A percentile compares a stretch with the other conserved stretches of the same genome.
Evolutionary conservation across 208 protist species (phyloP).

Genomic region (Trypanosoma grayi): DNA sequence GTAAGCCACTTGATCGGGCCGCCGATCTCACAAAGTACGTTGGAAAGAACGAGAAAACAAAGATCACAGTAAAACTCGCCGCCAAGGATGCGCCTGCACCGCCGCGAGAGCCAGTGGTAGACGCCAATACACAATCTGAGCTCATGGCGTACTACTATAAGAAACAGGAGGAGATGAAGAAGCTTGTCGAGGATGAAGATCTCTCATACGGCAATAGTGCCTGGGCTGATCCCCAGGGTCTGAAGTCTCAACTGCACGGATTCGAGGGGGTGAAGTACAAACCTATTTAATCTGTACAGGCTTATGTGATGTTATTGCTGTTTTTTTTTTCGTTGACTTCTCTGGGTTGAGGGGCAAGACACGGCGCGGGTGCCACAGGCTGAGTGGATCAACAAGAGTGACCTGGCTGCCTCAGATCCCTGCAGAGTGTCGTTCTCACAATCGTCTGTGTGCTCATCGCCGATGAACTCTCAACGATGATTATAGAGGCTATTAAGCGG

Average conservation of each 20-base stretch:
- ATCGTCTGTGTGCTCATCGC: too few relatives aligned
- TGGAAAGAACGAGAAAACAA: slow-evolving; percentile 93
- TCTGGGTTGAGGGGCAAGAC: too few relatives aligned
- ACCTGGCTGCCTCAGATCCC: too few relatives aligned
- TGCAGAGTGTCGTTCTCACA: too few relatives aligned
- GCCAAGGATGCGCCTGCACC: slow-evolving; percentile 66
- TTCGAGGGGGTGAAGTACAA: slow-evolving; percentile 72
- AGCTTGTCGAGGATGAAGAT: slow-evolving; percentile 90
- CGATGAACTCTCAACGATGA: too few relatives aligned
- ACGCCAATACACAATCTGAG: slow-evolving; percentile 80
- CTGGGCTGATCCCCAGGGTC: slow-evolving; percentile 87
- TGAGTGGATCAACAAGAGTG: too few relatives aligned
- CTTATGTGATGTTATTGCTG: neutral
- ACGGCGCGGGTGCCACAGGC: too few relatives aligned
- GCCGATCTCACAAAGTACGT: slow-evolving; percentile 81
- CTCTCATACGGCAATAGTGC: slow-evolving; percentile 84
- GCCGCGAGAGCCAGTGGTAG: slow-evolving; percentile 78
- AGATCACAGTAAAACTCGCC: slow-evolving; percentile 90
- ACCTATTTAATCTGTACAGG: neutral
- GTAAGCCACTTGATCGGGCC: slow-evolving; percentile 74
- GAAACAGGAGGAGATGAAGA: slow-evolving; percentile 94
- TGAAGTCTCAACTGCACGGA: slow-evolving; percentile 87
- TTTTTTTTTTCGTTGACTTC: neutral
- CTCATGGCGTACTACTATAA: slow-evolving; percentile 91
- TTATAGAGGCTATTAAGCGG: too few relatives aligned